A percentile compares a stretch with the other conserved stretches of the same genome.
Conservation (phyloP, 495 filamentous ascomycete genomes). For the Apodospora peruviana region DNA sequence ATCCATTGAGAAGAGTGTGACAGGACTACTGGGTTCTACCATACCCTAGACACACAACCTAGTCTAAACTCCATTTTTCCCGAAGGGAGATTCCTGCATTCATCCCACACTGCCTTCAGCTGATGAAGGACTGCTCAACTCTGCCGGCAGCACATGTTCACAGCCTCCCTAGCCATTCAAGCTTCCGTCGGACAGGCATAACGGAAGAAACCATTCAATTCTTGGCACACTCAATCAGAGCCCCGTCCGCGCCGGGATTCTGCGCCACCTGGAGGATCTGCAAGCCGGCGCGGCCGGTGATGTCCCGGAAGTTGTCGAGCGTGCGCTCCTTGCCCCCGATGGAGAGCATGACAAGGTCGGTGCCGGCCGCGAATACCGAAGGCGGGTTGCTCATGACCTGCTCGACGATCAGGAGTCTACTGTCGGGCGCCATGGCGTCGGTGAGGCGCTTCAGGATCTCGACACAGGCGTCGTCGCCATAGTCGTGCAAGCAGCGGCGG, state of each 20-base stretch:
- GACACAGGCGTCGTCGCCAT: conserved; percentile 26
- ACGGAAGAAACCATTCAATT: no score
- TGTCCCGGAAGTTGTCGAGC: conserved; percentile 1
- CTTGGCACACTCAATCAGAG: conserved; percentile 12
- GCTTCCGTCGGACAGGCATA: no score
- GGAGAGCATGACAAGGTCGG: conserved; percentile 18
- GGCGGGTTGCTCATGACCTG: conserved; percentile 21
- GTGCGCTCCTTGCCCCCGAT: conserved; percentile 17
- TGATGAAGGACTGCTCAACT: no score
- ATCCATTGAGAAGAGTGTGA: no score
- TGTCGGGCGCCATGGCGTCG: conserved; percentile 17
- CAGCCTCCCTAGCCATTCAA: no score
- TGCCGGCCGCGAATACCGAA: conserved; percentile 7
- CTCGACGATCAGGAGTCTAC: conserved; percentile 25
- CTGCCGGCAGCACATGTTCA: no score
- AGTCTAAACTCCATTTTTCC: no score
- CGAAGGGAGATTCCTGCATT: no score
- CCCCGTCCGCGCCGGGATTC: conserved; percentile 4
- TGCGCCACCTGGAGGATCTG: conserved; percentile 3
- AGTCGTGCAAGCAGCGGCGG: conserved; percentile 30
- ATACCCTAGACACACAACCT: no score
- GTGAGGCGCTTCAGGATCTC: conserved; percentile 16
- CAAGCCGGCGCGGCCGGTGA: conserved; percentile 17
- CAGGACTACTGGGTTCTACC: no score
- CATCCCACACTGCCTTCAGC: no score